Evolutionary conservation across 2,329 filamentous ascomycete species (phyloP).

Genomic region (Daldinia sp.): DNA sequence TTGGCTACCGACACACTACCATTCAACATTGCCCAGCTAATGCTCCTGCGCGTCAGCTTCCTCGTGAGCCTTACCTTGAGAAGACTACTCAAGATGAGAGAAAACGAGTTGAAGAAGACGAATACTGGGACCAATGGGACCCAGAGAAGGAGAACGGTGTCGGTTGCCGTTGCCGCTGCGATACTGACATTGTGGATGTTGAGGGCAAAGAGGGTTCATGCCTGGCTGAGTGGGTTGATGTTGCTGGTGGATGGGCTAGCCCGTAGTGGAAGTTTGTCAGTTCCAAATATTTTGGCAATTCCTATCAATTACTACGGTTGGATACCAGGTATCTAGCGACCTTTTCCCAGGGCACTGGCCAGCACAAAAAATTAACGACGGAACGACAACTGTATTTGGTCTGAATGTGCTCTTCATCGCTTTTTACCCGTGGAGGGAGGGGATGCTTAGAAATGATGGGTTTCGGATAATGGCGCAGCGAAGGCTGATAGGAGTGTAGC

Average conservation of each 20-base stretch:
- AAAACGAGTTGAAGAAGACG: constrained; percentile 88
- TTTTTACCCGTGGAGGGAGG: constrained; percentile 8
- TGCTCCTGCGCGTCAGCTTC: constrained; percentile 85
- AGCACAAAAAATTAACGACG: constrained; percentile 29
- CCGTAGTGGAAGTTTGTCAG: constrained; percentile 35
- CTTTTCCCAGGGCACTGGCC: constrained; percentile 6
- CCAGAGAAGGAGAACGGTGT: constrained; percentile 93
- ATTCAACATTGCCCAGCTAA: constrained; percentile 99
- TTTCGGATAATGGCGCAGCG: constrained; percentile 19
- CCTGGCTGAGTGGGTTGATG: constrained; percentile 94
- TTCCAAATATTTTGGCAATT: constrained; percentile 6
- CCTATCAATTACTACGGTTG: constrained; percentile 14
- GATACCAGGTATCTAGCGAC: constrained; percentile 20
- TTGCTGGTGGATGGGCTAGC: constrained; percentile 87
- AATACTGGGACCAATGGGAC: constrained; percentile 93
- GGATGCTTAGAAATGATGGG: constrained; percentile 18
- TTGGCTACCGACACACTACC: constrained; percentile 97
- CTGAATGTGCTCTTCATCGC: constrained; percentile 23
- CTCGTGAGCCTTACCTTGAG: constrained; percentile 82
- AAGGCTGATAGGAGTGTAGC: constrained; percentile 17
- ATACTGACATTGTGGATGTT: constrained; percentile 96
- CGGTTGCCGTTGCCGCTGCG: constrained; percentile 94
- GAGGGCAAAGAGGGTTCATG: constrained; percentile 98
- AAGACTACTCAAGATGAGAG: constrained; percentile 82
- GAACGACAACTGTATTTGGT: constrained; percentile 35